Percentiles rank a stretch among this genome's conserved stretches.
phyloP scores from a whole-genome alignment of 345 rosid genomes.

The Corchorus capsularis region DNA sequence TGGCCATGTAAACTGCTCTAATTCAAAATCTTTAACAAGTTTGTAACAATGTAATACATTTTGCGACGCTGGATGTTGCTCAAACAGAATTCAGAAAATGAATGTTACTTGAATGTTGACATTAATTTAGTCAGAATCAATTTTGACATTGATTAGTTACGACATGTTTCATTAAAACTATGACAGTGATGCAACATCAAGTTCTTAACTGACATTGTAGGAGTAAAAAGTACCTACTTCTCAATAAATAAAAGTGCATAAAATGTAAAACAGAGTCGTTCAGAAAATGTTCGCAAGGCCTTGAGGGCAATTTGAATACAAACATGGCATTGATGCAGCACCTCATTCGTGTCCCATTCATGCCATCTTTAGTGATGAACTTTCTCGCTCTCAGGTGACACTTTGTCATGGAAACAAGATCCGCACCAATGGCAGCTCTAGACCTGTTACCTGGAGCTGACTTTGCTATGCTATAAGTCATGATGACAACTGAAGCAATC shows the following conservation, averaged over 20 bases:
- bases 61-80: not conserved
- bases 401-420: conserved; percentile 92
- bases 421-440: conserved; percentile 97
- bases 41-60: not conserved
- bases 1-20: not conserved
- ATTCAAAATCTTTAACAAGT: not conserved
- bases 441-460: conserved; percentile 94
- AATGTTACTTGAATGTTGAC: no score
- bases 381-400: conserved; percentile 85
- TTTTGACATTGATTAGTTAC: no score
- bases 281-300: no score
- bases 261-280: no score
- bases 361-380: conserved; percentile 76
- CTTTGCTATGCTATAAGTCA: conserved; percentile 93
- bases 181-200: no score
- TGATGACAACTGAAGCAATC: conserved; percentile 82
- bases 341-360: conserved; percentile 72
- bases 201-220: no score
- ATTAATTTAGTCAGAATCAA: not conserved
- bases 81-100: not conserved
- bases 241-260: no score
- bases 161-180: no score
- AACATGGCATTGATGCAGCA: conserved; percentile 80
- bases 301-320: no score
- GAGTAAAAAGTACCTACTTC: no score